A percentile compares a stretch with the other conserved stretches of the same genome.
phyloP scores from a whole-genome alignment of 2,329 filamentous ascomycete genomes.

The Colletotrichum kahawae region DNA sequence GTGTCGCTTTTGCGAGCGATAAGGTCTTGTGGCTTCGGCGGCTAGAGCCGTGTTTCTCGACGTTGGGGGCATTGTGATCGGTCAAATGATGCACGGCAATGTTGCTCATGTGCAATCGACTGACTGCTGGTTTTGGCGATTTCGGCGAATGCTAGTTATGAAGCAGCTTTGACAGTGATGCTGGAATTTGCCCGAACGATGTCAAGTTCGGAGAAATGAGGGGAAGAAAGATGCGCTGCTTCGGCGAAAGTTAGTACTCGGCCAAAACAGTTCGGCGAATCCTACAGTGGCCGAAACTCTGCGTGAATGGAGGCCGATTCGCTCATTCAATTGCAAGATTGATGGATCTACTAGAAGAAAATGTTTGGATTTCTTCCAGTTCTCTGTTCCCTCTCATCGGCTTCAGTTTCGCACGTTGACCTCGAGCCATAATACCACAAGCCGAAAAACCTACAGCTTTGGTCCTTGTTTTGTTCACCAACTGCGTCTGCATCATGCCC shows the following conservation, averaged over 20 bases:
- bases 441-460: background rate
- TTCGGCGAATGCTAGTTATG: background rate
- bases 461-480: background rate
- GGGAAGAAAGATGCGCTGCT: background rate
- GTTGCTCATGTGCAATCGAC: background rate
- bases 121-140: background rate
- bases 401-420: background rate
- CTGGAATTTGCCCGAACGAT: background rate
- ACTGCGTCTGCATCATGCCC: background rate
- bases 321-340: background rate
- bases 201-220: background rate
- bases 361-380: background rate
- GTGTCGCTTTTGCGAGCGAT: slow-evolving; percentile 18
- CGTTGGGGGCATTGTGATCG: background rate
- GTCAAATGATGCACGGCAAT: background rate
- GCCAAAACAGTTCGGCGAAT: background rate
- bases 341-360: background rate
- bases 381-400: background rate
- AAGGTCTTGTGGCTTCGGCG: background rate
- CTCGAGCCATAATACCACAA: too few relatives aligned
- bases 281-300: background rate
- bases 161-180: background rate
- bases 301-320: background rate
- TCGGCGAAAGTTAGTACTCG: background rate
- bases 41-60: background rate